phyloP scores from a whole-genome alignment of 1,284 basidiomycete genomes.

The Cryptococcus sp. region DNA sequence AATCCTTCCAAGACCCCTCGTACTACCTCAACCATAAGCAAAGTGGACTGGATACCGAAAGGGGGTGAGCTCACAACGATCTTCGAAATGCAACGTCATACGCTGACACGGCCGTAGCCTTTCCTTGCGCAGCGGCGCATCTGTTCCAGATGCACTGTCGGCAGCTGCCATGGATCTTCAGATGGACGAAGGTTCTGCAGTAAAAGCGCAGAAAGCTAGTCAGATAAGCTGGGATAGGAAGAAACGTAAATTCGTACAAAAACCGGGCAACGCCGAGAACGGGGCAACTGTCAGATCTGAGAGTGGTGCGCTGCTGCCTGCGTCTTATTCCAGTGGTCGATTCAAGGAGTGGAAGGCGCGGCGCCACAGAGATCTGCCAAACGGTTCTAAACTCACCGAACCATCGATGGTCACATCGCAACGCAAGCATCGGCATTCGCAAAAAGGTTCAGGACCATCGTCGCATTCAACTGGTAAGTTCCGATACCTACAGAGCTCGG shows the following conservation, averaged over 20 bases:
- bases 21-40: constrained; percentile 93
- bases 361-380: neutral
- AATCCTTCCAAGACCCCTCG: constrained; percentile 71
- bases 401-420: too few species aligned
- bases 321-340: constrained; percentile 86
- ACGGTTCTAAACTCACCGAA: too few species aligned
- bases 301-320: constrained; percentile 88
- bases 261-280: constrained; percentile 74
- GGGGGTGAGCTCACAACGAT: constrained; percentile 64
- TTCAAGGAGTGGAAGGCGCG: constrained; percentile 86
- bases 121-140: constrained; percentile 78
- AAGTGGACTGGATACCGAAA: constrained; percentile 79
- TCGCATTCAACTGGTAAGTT: too few species aligned
- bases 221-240: constrained; percentile 88
- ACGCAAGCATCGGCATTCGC: too few species aligned
- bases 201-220: constrained; percentile 66
- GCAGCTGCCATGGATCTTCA: constrained; percentile 79
- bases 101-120: constrained; percentile 58
- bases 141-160: constrained; percentile 80
- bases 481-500: too few species aligned
- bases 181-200: constrained; percentile 71
- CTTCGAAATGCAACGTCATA: neutral
- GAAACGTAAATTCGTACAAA: constrained; percentile 90
- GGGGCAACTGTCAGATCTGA: constrained; percentile 93
- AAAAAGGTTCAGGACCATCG: too few species aligned